Base-by-base conservation (phyloP, 1,139 yeast genomes). In the Candida freyschussii region DNA sequence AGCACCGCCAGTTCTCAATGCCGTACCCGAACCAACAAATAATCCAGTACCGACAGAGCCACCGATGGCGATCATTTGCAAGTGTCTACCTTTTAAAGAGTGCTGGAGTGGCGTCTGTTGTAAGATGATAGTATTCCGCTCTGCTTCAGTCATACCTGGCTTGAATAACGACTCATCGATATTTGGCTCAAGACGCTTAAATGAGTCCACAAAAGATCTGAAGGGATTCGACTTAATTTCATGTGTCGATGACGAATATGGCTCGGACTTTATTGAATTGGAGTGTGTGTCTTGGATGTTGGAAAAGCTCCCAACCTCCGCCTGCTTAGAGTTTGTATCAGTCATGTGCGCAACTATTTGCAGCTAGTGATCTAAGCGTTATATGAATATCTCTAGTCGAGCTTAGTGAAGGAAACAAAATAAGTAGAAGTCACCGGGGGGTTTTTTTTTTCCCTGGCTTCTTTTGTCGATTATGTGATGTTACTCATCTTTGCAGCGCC, bases 1-100 rank as follows among this genome's bases (percentile, higher is more conserved):
- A 20, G 49, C 47, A 37, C 49, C 49, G 34, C 49, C 49, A 21
- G 44, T 38, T 13, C 31, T 14, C 19, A 45, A 19, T 7, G 49
- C 49, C 16, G 45, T 27, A 19, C 48, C 49, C 2, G 48, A 44
- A 34, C 49, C 48, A 14, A 45, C 44, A 21, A 45, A 44, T 17
- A 45, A 34, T 34, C 49, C 49, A 8, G 49, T 45, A 57, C 89
- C 89, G 45, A 81, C 78, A 33, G 81, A 67, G 34, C 87, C 87
- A 52, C 89, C 89, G 54, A 80, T 74, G 40, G 87, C 86, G 59
- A 81, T 80, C 87, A 80, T 78, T 55, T 78, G 86, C 44, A 80
- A 25, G 26, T 45, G 49, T 37, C 47, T 38, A 22, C 28, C 32
- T 27, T 44, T 45, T 29, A 45, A 29, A n/a, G 42, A 36, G 29